Percentiles rank a stretch among this genome's conserved stretches.
Conservation (phyloP, 202 grass and related monocot species). For the Carex sylvatica region DNA sequence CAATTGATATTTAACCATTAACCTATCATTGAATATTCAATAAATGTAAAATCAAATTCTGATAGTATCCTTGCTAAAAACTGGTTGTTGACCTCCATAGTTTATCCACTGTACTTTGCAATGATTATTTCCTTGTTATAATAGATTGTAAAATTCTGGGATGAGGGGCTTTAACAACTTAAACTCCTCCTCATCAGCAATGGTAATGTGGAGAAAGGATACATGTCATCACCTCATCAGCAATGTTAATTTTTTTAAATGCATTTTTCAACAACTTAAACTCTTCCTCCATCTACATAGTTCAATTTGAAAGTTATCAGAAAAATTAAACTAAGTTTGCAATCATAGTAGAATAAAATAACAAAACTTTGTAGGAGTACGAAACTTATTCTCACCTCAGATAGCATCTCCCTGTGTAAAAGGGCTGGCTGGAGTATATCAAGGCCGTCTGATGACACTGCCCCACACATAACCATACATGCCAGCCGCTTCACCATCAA, state of each 20-base stretch:
- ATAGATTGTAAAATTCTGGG: background rate
- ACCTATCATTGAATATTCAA: background rate
- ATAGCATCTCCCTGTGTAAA: conserved; percentile 42
- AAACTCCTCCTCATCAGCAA: background rate
- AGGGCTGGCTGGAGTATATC: conserved; percentile 70
- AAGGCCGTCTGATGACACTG: conserved; percentile 51
- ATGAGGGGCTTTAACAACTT: background rate
- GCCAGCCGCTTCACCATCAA: conserved; percentile 77
- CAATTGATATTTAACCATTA: too few relatives aligned
- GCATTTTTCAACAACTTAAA: conserved; percentile 46
- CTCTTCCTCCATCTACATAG: conserved; percentile 61
- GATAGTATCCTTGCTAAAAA: background rate
- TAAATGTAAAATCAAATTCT: background rate
- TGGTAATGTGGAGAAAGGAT: conserved; percentile 47
- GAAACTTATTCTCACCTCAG: conserved; percentile 43
- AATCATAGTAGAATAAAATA: conserved; percentile 7
- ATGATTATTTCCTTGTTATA: background rate
- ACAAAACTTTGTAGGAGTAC: background rate
- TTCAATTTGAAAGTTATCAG: background rate
- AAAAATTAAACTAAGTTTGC: background rate
- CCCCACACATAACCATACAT: conserved; percentile 76
- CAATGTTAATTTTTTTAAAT: conserved; percentile 57
- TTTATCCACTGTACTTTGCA: background rate
- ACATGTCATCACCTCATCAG: conserved; percentile 49
- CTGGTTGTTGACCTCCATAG: background rate